These are phyloP conservation scores for Cercospora janseana DNA, from an alignment of 2,329 filamentous ascomycete species.

Conservation along the genomic window DNA sequence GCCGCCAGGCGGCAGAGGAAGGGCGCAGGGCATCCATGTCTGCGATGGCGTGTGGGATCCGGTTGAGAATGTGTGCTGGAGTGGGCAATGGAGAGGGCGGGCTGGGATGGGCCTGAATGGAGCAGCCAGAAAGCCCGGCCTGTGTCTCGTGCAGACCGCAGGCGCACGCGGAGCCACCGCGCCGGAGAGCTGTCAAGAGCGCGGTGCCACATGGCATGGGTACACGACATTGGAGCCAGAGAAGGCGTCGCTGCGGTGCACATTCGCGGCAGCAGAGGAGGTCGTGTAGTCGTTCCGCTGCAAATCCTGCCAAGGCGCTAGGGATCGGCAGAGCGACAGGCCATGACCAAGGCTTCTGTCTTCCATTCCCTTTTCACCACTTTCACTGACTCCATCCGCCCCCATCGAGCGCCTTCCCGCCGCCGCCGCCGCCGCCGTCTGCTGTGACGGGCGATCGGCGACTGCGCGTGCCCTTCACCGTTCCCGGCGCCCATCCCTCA, in stretches of 20 bases:
- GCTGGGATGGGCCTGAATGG: slow-evolving; percentile 12
- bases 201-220: slow-evolving; percentile 9
- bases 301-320: not conserved
- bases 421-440: not conserved
- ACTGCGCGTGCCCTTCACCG: not conserved
- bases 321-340: not conserved
- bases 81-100: slow-evolving; percentile 13
- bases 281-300: slow-evolving; percentile 2
- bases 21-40: slow-evolving; percentile 28
- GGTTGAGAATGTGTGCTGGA: slow-evolving; percentile 21
- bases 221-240: slow-evolving; percentile 8
- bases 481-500: not conserved
- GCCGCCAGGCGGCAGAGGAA: slow-evolving; percentile 6
- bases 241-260: not conserved
- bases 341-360: too few relatives aligned
- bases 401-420: not conserved
- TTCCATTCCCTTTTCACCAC: too few relatives aligned
- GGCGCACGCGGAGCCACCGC: not conserved
- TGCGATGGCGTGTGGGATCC: slow-evolving; percentile 14
- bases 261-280: not conserved
- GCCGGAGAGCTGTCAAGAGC: slow-evolving; percentile 8
- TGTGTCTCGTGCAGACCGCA: not conserved
- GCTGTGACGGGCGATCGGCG: not conserved
- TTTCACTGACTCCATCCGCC: not conserved
- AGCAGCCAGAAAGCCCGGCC: slow-evolving; percentile 22